Conservation (phyloP, 805 yeast genomes). For the Nakazawaea populi region DNA sequence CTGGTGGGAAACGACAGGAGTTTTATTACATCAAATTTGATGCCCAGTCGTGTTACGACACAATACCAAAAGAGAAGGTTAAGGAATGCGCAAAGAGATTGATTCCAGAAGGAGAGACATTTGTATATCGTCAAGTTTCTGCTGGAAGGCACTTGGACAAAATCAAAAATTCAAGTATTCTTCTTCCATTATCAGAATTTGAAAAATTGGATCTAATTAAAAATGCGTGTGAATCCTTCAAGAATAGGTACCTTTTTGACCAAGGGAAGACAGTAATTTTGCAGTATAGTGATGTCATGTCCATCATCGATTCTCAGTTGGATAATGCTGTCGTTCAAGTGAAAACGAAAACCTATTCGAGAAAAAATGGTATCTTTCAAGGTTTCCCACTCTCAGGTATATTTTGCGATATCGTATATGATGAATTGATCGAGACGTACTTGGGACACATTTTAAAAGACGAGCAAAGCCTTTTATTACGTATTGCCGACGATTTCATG, state of each 20-base stretch:
- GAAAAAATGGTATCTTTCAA: slow-evolving; percentile 74
- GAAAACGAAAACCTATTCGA: slow-evolving; percentile 29
- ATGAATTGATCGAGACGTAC: slow-evolving; percentile 43
- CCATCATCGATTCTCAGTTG: slow-evolving; percentile 46
- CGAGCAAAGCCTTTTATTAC: slow-evolving; percentile 34
- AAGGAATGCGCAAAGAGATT: slow-evolving; percentile 26
- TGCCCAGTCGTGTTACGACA: slow-evolving; percentile 71
- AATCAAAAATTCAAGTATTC: slow-evolving; percentile 10
- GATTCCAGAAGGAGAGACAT: slow-evolving; percentile 14
- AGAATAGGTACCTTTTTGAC: slow-evolving; percentile 22
- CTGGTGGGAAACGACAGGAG: slow-evolving; percentile 23
- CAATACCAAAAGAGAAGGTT: slow-evolving; percentile 45
- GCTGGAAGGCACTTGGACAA: slow-evolving; percentile 11
- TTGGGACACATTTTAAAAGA: slow-evolving; percentile 18
- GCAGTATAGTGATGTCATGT: slow-evolving; percentile 36
- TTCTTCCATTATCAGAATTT: slow-evolving; percentile 13
- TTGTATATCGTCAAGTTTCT: slow-evolving; percentile 1
- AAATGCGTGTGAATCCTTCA: not conserved
- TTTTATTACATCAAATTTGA: slow-evolving; percentile 66
- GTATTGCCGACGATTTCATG: slow-evolving; percentile 84
- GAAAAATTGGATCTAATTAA: slow-evolving; percentile 15
- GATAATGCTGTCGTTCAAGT: slow-evolving; percentile 39
- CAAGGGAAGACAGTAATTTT: slow-evolving; percentile 29
- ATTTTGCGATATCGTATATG: slow-evolving; percentile 70
- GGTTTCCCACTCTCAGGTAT: slow-evolving; percentile 75